Evolutionary conservation across 2,329 filamentous ascomycete genomes (phyloP).

Genomic region (Xylariaceae sp.): DNA sequence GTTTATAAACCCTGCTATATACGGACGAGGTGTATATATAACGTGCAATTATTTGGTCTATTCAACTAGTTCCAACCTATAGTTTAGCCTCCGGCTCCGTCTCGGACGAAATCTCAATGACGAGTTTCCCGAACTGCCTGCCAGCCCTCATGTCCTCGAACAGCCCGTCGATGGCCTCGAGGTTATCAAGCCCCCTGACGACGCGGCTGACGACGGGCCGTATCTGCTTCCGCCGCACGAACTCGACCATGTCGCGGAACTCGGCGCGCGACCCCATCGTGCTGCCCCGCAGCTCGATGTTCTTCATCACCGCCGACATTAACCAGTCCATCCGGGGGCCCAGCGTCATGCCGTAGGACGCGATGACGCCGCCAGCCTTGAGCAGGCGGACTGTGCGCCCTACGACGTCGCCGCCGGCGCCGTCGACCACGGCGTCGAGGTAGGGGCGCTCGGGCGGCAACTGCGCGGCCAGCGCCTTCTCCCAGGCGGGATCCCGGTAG

Average conservation of each 20-base stretch:
- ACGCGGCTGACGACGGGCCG: slow-evolving; percentile 76
- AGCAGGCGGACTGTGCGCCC: slow-evolving; percentile 65
- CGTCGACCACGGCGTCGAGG: slow-evolving; percentile 85
- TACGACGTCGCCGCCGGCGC: slow-evolving; percentile 86
- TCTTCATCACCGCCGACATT: slow-evolving; percentile 83
- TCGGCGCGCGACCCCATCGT: slow-evolving; percentile 93
- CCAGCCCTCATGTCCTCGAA: slow-evolving; percentile 89
- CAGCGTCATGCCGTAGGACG: slow-evolving; percentile 89
- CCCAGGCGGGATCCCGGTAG: slow-evolving; percentile 81
- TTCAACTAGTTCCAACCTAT: slow-evolving; percentile 29
- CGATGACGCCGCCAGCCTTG: slow-evolving; percentile 81
- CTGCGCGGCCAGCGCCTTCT: slow-evolving; percentile 68
- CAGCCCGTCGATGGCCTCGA: slow-evolving; percentile 77
- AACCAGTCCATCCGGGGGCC: slow-evolving; percentile 82
- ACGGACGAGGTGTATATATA: not conserved
- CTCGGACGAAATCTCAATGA: slow-evolving; percentile 65
- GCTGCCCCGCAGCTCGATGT: slow-evolving; percentile 81
- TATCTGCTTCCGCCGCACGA: slow-evolving; percentile 74
- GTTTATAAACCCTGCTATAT: too few relatives aligned
- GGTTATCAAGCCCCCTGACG: slow-evolving; percentile 71
- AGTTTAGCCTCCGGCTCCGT: slow-evolving; percentile 44
- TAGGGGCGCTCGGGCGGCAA: slow-evolving; percentile 68
- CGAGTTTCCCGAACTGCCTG: slow-evolving; percentile 89
- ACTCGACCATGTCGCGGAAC: slow-evolving; percentile 87
- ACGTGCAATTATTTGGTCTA: not conserved